Evolutionary conservation across 495 filamentous ascomycete species (phyloP).

Genomic region (Platismatia glauca): DNA sequence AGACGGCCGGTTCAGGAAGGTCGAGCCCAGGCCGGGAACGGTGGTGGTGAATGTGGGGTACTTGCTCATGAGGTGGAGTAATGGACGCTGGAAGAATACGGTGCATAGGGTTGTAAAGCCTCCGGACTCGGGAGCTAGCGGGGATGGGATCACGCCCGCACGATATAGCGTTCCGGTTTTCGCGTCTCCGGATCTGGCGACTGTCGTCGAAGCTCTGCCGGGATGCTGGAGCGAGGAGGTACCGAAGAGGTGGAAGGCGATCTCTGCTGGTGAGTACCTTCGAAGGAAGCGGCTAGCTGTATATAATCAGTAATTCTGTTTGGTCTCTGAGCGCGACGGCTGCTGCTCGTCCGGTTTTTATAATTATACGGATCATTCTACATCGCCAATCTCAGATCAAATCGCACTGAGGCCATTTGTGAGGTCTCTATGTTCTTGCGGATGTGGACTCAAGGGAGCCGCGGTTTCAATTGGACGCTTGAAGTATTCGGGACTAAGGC

Average conservation of each 20-base stretch:
- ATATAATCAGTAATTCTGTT: not conserved
- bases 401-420: too few species aligned
- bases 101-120: slow-evolving; percentile 5
- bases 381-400: too few species aligned
- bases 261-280: slow-evolving; percentile 8
- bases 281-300: slow-evolving; percentile 6
- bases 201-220: slow-evolving; percentile 40
- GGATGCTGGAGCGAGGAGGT: slow-evolving; percentile 30
- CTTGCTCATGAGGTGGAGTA: slow-evolving; percentile 12
- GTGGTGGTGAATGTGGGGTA: slow-evolving; percentile 4
- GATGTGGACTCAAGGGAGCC: too few species aligned
- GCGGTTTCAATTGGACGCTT: too few species aligned
- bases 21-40: not conserved
- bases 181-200: slow-evolving; percentile 38
- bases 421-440: too few species aligned
- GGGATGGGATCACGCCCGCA: not conserved
- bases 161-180: slow-evolving; percentile 49
- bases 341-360: too few species aligned
- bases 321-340: not conserved
- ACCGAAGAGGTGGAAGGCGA: slow-evolving; percentile 27
- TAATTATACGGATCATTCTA: too few species aligned
- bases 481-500: too few species aligned
- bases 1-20: not conserved
- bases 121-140: not conserved
- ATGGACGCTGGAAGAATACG: slow-evolving; percentile 8